These are phyloP conservation scores for Ochetophila trinervis DNA, from an alignment of 306 rosid species.

Conservation along the genomic window DNA sequence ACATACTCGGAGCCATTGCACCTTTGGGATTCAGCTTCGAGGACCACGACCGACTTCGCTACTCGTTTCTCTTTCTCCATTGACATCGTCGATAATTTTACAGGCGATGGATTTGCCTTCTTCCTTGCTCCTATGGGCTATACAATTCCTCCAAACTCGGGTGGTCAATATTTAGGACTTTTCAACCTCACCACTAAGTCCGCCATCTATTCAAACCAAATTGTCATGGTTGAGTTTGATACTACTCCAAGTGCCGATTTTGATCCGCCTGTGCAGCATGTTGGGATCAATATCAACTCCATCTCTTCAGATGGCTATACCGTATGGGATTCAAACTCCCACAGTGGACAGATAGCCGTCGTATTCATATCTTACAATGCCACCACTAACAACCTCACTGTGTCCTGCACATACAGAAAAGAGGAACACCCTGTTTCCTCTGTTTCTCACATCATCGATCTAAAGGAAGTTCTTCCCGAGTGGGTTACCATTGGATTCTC, in stretches of 20 bases:
- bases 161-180: constrained; percentile 15
- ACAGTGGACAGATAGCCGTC: not conserved
- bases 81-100: not conserved
- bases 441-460: constrained; percentile 15
- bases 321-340: not conserved
- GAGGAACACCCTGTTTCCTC: not conserved
- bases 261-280: constrained; percentile 4
- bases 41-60: constrained; percentile 17
- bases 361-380: constrained; percentile 25
- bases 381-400: constrained; percentile 17
- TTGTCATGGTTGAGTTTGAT: constrained; percentile 26
- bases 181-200: not conserved
- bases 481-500: constrained; percentile 38
- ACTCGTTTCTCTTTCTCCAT: constrained; percentile 19
- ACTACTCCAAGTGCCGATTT: not conserved
- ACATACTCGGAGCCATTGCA: not conserved
- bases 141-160: constrained; percentile 3
- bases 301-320: not conserved
- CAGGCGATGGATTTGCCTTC: constrained; percentile 20
- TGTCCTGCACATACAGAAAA: not conserved
- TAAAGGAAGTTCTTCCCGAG: constrained; percentile 22
- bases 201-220: not conserved
- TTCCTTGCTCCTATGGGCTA: constrained; percentile 13
- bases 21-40: constrained; percentile 12
- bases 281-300: constrained; percentile 9